A percentile compares a stretch with the other conserved stretches of the same genome.
Evolutionary conservation across 2,329 filamentous ascomycete species (phyloP).

Genomic region (Hypoxylon sp.): DNA sequence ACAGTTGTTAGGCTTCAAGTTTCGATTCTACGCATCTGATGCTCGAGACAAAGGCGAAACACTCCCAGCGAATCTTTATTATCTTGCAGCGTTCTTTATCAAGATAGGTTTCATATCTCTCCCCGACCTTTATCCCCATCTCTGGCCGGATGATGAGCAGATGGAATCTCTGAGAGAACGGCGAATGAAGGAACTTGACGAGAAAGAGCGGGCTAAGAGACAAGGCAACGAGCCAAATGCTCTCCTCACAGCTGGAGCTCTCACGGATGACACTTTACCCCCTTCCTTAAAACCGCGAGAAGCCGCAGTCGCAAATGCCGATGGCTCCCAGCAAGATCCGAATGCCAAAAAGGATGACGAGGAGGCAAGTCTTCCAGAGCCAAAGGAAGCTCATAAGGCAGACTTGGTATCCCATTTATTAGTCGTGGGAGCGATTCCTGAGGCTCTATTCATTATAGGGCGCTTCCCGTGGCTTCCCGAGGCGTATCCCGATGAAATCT

Average conservation of each 20-base stretch:
- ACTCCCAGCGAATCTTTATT: constrained; percentile 92
- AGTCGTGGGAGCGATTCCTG: constrained; percentile 91
- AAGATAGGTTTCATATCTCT: constrained; percentile 98
- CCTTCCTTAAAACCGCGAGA: constrained; percentile 66
- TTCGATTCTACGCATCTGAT: constrained; percentile 91
- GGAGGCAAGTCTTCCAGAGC: constrained; percentile 73
- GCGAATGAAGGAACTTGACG: constrained; percentile 80
- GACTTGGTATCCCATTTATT: constrained; percentile 86
- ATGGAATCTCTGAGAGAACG: constrained; percentile 82
- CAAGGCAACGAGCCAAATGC: constrained; percentile 84
- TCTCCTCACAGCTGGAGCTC: constrained; percentile 84
- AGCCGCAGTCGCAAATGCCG: constrained; percentile 61
- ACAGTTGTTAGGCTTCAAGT: constrained; percentile 95
- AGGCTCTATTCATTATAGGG: constrained; percentile 91
- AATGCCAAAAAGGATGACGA: constrained; percentile 61
- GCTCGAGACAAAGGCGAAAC: constrained; percentile 80
- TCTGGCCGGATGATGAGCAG: constrained; percentile 85
- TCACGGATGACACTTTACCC: constrained; percentile 82
- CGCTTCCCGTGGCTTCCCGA: constrained; percentile 94
- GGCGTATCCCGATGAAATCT: constrained; percentile 82
- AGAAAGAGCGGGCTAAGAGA: constrained; percentile 78
- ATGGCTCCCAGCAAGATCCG: constrained; percentile 64
- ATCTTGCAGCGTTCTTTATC: constrained; percentile 89
- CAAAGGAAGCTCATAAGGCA: constrained; percentile 85
- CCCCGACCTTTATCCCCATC: constrained; percentile 89